Base-by-base conservation (phyloP, 495 filamentous ascomycete genomes). In the Amorphotheca resinae region DNA sequence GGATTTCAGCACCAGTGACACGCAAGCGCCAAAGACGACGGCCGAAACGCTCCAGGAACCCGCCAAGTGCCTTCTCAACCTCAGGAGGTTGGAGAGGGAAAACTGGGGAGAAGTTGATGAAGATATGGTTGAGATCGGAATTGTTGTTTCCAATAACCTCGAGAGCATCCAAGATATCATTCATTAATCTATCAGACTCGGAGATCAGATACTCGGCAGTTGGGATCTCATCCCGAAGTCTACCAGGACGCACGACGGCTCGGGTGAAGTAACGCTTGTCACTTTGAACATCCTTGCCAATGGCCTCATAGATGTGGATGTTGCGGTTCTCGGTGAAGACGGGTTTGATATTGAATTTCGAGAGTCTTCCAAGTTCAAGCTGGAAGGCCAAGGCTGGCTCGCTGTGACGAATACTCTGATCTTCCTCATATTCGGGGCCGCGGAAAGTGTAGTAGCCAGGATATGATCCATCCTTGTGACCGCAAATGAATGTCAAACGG, bases 61-160 rank as follows among this genome's bases (percentile, higher is more conserved):
- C 88, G 56, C 79, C 86, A 33, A 98, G 74, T 11, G 91, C 91
- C 62, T 93, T 76, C 64, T 96, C 87, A 22, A 98, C 87, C 66
- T 95, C 89, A 42, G 77, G 62, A 9, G 91, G 87, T 58, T 84
- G 69, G 28, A 98, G 74, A 56, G 87, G 86, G 77, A 98, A 96
- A 38, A 95, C 84, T 9, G 82, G 82, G 0, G 83, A 85, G 69
- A 98, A 98, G 73, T 98, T 95, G 69, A 98, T 87, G 73, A 96
- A 98, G 74, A 98, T 94, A 69, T 98, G 93, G 70, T 98, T 98
- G 54, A 98, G 72, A 71, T 98, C 91, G 35, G 91, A 95, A 71
- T 94, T 89, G 73, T 93, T 96, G 73, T 93, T 94, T 45, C 93
- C 93, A 55, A 95, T 88, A 53, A 98, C 93, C 73, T 98, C 91